phyloP scores from a whole-genome alignment of 202 grass and related monocot genomes.

The Bolboschoenoplectus hybrid region DNA sequence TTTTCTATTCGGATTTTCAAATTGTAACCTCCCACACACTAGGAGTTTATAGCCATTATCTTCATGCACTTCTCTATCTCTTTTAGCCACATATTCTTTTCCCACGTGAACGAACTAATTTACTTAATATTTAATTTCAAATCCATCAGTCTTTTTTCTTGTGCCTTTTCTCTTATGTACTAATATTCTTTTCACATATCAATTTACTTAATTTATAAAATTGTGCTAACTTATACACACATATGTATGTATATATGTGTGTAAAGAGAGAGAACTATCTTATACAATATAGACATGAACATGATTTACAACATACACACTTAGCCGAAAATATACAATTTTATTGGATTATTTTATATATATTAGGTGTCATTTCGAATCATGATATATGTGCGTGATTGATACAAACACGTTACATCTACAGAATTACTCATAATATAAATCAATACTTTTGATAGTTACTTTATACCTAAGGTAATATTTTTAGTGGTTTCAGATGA shows the following conservation, averaged over 20 bases:
- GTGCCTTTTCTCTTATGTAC: neutral
- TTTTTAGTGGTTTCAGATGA: neutral
- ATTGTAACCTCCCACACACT: too few species aligned
- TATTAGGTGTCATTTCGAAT: neutral
- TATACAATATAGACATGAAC: neutral
- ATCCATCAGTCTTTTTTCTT: neutral
- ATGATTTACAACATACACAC: neutral
- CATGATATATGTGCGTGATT: neutral
- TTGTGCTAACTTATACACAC: too few species aligned
- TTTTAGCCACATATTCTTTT: too few species aligned
- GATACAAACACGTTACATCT: neutral
- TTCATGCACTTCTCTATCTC: too few species aligned
- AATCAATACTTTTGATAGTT: neutral
- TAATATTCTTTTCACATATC: too few species aligned
- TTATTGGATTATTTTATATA: too few species aligned
- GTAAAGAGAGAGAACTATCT: neutral
- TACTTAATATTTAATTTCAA: neutral
- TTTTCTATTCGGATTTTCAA: too few species aligned
- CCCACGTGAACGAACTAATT: neutral
- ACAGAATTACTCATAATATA: neutral
- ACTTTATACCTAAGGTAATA: neutral
- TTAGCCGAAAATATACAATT: too few species aligned
- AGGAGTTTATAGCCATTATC: too few species aligned
- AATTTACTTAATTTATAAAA: too few species aligned
- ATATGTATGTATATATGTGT: too few species aligned